phyloP scores from a whole-genome alignment of 2,329 filamentous ascomycete genomes.

The Sporothrix mexicana region DNA sequence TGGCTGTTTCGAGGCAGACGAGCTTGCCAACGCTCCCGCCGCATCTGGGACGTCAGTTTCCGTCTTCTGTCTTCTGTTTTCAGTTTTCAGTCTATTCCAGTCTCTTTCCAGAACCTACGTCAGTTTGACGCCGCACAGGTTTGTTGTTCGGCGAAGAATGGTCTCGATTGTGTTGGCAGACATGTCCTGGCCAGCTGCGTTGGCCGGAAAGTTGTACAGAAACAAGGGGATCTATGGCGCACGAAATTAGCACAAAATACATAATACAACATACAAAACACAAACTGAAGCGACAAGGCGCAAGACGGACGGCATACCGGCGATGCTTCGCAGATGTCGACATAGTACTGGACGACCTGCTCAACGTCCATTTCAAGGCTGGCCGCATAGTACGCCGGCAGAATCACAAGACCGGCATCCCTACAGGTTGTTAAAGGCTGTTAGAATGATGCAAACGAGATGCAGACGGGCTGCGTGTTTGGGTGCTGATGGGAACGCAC shows the following conservation, averaged over 20 bases:
- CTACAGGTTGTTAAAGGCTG: too few relatives aligned
- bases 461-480: too few relatives aligned
- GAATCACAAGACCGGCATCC: not conserved
- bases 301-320: not conserved
- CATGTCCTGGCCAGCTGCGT: slow-evolving; percentile 4
- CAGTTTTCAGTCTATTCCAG: too few relatives aligned
- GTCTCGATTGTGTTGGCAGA: not conserved
- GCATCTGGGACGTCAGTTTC: too few relatives aligned
- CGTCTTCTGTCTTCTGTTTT: too few relatives aligned
- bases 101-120: too few relatives aligned
- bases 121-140: slow-evolving; percentile 2
- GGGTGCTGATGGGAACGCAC: too few relatives aligned
- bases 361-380: not conserved
- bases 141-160: not conserved
- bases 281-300: too few relatives aligned
- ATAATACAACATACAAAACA: too few relatives aligned
- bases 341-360: slow-evolving; percentile 13
- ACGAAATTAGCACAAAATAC: not conserved
- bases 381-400: not conserved
- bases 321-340: not conserved
- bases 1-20: not conserved
- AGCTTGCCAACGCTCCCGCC: slow-evolving; percentile 7
- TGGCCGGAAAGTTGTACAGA: slow-evolving; percentile 18
- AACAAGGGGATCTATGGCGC: not conserved
- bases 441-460: too few relatives aligned